Evolutionary conservation across 176 grass and related monocot genomes (phyloP).

Genomic region (Triticum timopheevii): DNA sequence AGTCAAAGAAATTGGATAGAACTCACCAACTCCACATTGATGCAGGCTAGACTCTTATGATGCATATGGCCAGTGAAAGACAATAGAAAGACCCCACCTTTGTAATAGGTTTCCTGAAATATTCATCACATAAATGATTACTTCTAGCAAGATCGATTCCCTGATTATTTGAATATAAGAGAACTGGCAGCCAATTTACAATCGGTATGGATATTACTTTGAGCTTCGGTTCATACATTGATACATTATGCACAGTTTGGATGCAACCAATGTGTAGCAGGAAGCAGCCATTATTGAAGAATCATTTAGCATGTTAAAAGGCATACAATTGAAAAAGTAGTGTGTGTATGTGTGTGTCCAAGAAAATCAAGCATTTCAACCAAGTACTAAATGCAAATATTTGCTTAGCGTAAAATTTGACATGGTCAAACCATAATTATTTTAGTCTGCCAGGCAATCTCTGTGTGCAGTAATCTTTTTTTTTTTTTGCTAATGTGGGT

Average conservation of each 20-base stretch:
- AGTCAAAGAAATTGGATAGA: not conserved
- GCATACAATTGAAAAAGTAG: no score
- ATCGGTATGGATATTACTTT: not conserved
- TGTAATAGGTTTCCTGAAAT: conserved; percentile 79
- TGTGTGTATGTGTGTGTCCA: no score
- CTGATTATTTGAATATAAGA: not conserved
- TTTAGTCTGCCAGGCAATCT: no score
- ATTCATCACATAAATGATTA: not conserved
- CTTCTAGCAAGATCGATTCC: not conserved
- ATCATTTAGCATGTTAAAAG: no score
- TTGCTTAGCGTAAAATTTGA: no score
- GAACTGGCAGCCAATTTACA: not conserved
- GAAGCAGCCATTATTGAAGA: not conserved
- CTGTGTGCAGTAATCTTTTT: no score
- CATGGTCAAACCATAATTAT: no score
- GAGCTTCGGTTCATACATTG: not conserved
- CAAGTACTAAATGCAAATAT: no score
- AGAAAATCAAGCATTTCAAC: no score
- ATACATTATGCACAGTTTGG: conserved; percentile 10
- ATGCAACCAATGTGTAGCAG: conserved; percentile 19
- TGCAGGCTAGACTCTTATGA: conserved; percentile 84
- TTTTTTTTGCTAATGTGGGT: no score
- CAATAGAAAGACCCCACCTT: conserved; percentile 91
- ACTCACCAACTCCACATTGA: conserved; percentile 81
- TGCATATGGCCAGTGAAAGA: conserved; percentile 90